A percentile compares a stretch with the other conserved stretches of the same genome.
Evolutionary conservation across 345 rosid species (phyloP).

Genomic region (Lumnitzera racemosa): DNA sequence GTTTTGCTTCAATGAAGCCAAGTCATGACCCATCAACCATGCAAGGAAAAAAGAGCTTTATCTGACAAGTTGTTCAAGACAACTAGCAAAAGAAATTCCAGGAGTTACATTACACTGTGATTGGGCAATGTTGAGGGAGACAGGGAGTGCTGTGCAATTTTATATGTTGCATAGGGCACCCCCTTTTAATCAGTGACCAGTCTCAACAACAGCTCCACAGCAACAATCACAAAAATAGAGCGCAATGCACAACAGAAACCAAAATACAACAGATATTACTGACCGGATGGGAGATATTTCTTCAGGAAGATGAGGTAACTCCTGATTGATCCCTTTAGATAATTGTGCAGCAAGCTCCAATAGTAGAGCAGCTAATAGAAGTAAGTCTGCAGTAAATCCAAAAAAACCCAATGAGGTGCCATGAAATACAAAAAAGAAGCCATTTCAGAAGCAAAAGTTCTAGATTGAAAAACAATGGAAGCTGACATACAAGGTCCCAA

Average conservation of each 20-base stretch:
- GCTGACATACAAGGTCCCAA: constrained; percentile 71
- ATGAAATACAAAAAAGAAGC: constrained; percentile 7
- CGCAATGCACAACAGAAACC: not conserved
- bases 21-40: too few species aligned
- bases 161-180: too few species aligned
- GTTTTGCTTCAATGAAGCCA: too few species aligned
- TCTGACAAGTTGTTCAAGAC: too few species aligned
- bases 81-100: too few species aligned
- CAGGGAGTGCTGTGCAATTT: too few species aligned
- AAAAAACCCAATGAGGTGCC: not conserved
- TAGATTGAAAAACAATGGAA: constrained; percentile 5
- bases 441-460: constrained; percentile 8
- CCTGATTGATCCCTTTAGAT: constrained; percentile 69
- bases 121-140: too few species aligned
- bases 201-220: too few species aligned
- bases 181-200: too few species aligned
- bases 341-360: constrained; percentile 91
- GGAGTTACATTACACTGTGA: too few species aligned
- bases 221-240: too few species aligned
- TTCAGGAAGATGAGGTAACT: constrained; percentile 42
- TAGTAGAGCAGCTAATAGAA: constrained; percentile 74
- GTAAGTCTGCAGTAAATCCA: constrained; percentile 45
- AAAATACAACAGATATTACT: constrained; percentile 7
- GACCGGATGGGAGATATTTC: constrained; percentile 70
- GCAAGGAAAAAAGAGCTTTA: too few species aligned